Conservation (phyloP, 2,329 filamentous ascomycete species). For the Aspergillus ibericus region DNA sequence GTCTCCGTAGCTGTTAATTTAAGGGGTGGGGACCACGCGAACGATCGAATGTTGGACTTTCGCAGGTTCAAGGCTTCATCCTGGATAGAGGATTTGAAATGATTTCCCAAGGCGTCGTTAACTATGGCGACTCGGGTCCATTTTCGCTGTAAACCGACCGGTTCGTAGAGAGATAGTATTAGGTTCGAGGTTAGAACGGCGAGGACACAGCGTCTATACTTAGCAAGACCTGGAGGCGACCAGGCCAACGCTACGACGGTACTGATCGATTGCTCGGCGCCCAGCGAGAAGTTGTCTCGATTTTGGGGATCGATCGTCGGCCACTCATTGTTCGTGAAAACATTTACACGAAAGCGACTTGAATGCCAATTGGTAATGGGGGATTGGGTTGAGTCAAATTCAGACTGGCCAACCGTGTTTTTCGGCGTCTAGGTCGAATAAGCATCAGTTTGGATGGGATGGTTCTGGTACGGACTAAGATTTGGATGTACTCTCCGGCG, state of each 20-base stretch:
- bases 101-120: slow-evolving; percentile 49
- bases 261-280: slow-evolving; percentile 59
- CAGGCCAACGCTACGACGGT: slow-evolving; percentile 53
- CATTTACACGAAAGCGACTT: slow-evolving; percentile 49
- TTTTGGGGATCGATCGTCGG: slow-evolving; percentile 47
- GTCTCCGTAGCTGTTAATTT: slow-evolving; percentile 18
- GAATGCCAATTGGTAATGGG: slow-evolving; percentile 36
- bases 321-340: slow-evolving; percentile 55
- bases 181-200: slow-evolving; percentile 59
- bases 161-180: slow-evolving; percentile 57
- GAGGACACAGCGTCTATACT: slow-evolving; percentile 55
- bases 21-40: slow-evolving; percentile 42
- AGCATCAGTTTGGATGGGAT: slow-evolving; percentile 12
- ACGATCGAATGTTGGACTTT: slow-evolving; percentile 40
- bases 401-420: slow-evolving; percentile 13
- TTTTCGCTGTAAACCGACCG: slow-evolving; percentile 45
- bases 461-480: slow-evolving; percentile 45
- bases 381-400: slow-evolving; percentile 25
- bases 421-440: slow-evolving; percentile 29
- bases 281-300: slow-evolving; percentile 54
- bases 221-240: slow-evolving; percentile 58
- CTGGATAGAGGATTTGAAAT: slow-evolving; percentile 34
- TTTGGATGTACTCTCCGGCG: slow-evolving; percentile 55
- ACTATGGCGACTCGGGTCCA: slow-evolving; percentile 57
- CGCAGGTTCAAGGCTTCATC: slow-evolving; percentile 25